Conservation (phyloP, 2,329 filamentous ascomycete species). For the Septoria petroselini region DNA sequence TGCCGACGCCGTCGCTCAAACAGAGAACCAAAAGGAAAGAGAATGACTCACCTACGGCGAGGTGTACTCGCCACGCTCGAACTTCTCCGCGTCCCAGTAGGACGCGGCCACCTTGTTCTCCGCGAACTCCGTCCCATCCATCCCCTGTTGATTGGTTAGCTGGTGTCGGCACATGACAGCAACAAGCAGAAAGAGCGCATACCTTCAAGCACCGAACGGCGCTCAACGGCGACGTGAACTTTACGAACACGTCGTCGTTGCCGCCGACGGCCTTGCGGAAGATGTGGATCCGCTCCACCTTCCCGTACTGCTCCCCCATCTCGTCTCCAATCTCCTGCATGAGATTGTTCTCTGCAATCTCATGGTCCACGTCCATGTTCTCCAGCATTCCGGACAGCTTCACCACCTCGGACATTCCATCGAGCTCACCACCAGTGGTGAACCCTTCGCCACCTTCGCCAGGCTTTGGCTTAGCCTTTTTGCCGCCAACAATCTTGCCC, state of each 20-base stretch:
- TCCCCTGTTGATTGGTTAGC: constrained; percentile 45
- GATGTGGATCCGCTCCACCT: constrained; percentile 49
- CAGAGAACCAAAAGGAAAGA: neutral
- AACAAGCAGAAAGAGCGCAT: neutral
- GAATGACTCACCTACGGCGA: constrained; percentile 13
- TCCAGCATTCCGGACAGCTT: constrained; percentile 82
- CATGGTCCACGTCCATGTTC: constrained; percentile 74
- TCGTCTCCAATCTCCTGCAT: constrained; percentile 95
- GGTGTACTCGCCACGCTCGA: constrained; percentile 60
- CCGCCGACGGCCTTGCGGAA: constrained; percentile 53
- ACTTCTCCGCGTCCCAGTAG: constrained; percentile 80
- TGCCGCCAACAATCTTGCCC: constrained; percentile 78
- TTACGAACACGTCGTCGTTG: constrained; percentile 70
- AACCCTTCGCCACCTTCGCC: no score
- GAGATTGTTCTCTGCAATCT: constrained; percentile 67
- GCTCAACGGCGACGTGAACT: constrained; percentile 82
- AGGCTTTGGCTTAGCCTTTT: constrained; percentile 48
- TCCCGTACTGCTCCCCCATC: constrained; percentile 67
- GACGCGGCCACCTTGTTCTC: constrained; percentile 78
- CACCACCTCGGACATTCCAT: constrained; percentile 72
- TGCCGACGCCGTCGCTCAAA: neutral
- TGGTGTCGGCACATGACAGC: no score
- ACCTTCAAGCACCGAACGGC: constrained; percentile 82
- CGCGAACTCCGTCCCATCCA: constrained; percentile 83
- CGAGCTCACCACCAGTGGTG: constrained; percentile 31